Evolutionary conservation across 129 eudicot genomes (phyloP).

Genomic region (Tagetes erecta): DNA sequence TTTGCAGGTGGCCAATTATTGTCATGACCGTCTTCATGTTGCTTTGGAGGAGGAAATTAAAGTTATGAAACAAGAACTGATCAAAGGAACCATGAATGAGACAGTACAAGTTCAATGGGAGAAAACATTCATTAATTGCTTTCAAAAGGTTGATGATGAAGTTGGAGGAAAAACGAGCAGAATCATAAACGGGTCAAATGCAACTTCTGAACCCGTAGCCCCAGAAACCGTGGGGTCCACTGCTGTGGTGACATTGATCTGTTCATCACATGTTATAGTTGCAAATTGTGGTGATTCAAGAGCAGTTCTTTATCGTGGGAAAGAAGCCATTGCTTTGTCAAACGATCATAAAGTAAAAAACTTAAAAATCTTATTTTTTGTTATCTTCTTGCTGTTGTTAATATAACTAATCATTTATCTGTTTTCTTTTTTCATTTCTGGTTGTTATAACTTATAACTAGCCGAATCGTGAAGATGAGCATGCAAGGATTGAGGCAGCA

Average conservation of each 20-base stretch:
- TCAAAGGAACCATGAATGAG: constrained; percentile 45
- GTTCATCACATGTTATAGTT: constrained; percentile 77
- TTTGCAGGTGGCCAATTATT: constrained; percentile 73
- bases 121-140: constrained; percentile 63
- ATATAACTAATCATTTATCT: background rate
- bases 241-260: constrained; percentile 77
- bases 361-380: constrained; percentile 18
- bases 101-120: constrained; percentile 65
- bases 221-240: constrained; percentile 91
- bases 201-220: constrained; percentile 50
- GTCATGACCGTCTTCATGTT: constrained; percentile 64
- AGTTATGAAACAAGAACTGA: constrained; percentile 35
- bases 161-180: constrained; percentile 58
- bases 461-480: constrained; percentile 94
- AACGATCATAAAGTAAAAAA: constrained; percentile 76
- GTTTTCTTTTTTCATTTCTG: background rate
- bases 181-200: constrained; percentile 25
- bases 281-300: constrained; percentile 94
- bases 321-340: constrained; percentile 71
- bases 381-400: background rate
- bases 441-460: constrained; percentile 24
- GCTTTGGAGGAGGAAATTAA: constrained; percentile 67
- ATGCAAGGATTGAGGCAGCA: constrained; percentile 84
- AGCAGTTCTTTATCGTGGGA: constrained; percentile 89
- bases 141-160: constrained; percentile 75